Evolutionary conservation across 2,329 filamentous ascomycete species (phyloP), one percentile per base, ranked within the genome.

Genomic region (Alternaria sp.): DNA sequence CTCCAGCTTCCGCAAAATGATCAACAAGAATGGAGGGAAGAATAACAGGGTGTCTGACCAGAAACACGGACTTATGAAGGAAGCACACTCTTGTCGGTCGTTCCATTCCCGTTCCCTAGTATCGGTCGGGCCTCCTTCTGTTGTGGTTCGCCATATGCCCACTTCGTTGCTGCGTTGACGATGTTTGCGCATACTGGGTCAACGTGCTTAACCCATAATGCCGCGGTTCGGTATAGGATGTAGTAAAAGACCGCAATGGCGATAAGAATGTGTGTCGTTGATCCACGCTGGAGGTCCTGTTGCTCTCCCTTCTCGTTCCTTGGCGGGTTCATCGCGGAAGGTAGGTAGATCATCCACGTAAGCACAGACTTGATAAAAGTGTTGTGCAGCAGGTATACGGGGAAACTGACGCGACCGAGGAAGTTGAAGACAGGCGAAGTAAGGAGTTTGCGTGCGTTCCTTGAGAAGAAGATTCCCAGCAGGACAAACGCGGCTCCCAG

Each of bases 371-470:
- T 85, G 68, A 90, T 84, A 28, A 90, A 81, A 1, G 85, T 84
- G 45, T 88, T 88, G 76, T 90, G 88, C 19, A 90, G 78, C 7
- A 90, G 83, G 70, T 90, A 90, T 13, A 90, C 86, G 1, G 88
- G 87, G 70, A 90, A 90, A 47, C 86, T 88, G 78, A 89, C 85
- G 70, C 86, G 86, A 47, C 88, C 88, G 12, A 90, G 83, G 84
- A 87, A 90, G 47, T 88, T 82, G 46, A 90, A 84, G 58, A 84
- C 82, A 30, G 83, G 83, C 61, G 84, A 84, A 5, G 86, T 86
- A 3, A 90, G 82, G 1, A 85, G 67, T 54, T 82, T 82, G 64
- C 88, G 87, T 28, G 85, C 77, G 26, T 78, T 74, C 1, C 83
- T 81, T 0, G 84, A 87, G 68, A 87, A 84, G 70, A 88, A 82